Conservation (phyloP, 768 basidiomycete species). For the Pholiota conissans region DNA sequence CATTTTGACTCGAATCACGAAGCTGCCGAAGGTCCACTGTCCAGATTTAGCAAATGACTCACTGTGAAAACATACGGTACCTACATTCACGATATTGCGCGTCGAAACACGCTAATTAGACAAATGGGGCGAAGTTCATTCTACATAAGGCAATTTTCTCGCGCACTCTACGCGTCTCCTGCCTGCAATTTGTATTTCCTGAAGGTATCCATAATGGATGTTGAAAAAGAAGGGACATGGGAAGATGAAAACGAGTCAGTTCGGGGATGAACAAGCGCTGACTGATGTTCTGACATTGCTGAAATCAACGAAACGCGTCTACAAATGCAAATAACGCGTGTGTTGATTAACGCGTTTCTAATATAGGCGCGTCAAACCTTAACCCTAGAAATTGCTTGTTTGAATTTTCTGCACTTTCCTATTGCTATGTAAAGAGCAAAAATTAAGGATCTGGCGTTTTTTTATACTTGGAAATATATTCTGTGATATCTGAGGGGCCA, state of each 20-base stretch:
- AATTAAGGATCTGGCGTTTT: not conserved
- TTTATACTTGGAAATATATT: not conserved
- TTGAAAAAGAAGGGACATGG: not conserved
- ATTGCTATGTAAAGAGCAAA: not conserved
- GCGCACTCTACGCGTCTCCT: not conserved
- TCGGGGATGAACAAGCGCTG: not conserved
- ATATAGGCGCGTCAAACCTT: conserved; percentile 27
- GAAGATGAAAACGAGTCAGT: not conserved
- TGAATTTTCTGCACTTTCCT: not conserved
- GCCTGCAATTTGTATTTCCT: too few species aligned
- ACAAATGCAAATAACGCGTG: conserved; percentile 24
- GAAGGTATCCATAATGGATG: not conserved
- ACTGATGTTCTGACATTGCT: not conserved
- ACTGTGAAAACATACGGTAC: not conserved
- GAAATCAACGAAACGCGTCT: conserved; percentile 19
- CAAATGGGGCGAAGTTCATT: not conserved
- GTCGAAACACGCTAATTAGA: not conserved
- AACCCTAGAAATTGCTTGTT: conserved; percentile 9
- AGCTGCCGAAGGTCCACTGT: too few species aligned
- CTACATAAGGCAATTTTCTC: not conserved
- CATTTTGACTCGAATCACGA: too few species aligned
- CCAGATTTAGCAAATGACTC: not conserved
- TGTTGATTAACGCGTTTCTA: conserved; percentile 25
- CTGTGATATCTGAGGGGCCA: not conserved
- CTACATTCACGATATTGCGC: not conserved